These are phyloP conservation scores for Bipolaris gigantea DNA, from an alignment of 2,329 filamentous ascomycete genomes.

Conservation along the genomic window DNA sequence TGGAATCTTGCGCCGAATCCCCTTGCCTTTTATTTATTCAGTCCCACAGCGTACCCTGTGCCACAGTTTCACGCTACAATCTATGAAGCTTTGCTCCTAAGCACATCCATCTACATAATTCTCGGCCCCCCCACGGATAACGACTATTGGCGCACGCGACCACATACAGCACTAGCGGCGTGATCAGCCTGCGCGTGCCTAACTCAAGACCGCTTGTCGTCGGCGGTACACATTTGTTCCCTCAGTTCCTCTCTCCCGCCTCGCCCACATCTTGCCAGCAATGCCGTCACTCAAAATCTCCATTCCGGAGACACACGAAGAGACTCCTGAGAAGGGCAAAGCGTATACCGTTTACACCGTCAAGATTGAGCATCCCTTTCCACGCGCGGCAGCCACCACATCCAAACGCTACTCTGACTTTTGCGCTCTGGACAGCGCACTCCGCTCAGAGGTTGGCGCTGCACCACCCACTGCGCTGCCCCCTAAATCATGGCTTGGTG, in stretches of 20 bases:
- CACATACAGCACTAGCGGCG: slow-evolving; percentile 6
- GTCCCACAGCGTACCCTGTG: neutral
- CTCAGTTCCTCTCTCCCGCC: neutral
- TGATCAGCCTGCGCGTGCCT: slow-evolving; percentile 7
- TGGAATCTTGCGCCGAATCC: neutral
- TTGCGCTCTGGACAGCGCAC: slow-evolving; percentile 62
- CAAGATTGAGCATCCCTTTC: slow-evolving; percentile 73
- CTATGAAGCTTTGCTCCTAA: neutral
- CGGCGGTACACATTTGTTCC: neutral
- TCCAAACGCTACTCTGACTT: slow-evolving; percentile 87
- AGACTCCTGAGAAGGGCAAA: slow-evolving; percentile 57
- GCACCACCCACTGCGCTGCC: slow-evolving; percentile 70
- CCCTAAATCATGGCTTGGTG: slow-evolving; percentile 73
- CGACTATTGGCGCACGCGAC: slow-evolving; percentile 10
- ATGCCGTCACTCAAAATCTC: slow-evolving; percentile 54
- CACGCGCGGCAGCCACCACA: slow-evolving; percentile 73
- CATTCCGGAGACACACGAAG: slow-evolving; percentile 53
- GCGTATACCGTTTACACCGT: slow-evolving; percentile 79
- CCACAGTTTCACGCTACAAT: neutral
- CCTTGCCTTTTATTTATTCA: neutral
- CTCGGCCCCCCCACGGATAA: neutral
- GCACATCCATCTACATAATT: neutral
- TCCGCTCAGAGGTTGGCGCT: slow-evolving; percentile 62
- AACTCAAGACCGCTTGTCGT: neutral
- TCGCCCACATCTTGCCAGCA: slow-evolving; percentile 19